Evolutionary conservation across 106 monocot species (phyloP).

Genomic region (Phalaenopsis equestris): DNA sequence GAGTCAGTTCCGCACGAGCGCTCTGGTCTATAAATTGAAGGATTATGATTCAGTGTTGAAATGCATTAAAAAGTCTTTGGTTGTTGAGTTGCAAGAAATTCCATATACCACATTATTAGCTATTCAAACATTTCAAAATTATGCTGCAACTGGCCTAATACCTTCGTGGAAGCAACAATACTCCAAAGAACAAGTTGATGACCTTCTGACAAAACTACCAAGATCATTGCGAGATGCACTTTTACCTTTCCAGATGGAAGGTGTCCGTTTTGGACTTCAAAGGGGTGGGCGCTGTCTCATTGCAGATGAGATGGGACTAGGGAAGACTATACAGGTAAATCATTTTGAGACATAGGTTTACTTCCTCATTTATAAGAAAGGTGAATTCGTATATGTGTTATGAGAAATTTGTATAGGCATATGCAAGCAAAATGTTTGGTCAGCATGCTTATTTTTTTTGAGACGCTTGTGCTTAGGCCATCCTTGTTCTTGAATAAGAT

Average conservation of each 20-base stretch:
- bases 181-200: conserved; percentile 58
- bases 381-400: background rate
- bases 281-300: conserved; percentile 88
- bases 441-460: background rate
- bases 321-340: conserved; percentile 87
- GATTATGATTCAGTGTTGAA: conserved; percentile 50
- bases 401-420: background rate
- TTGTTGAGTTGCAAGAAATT: conserved; percentile 55
- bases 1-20: conserved; percentile 16
- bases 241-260: conserved; percentile 89
- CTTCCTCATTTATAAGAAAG: too few relatives aligned
- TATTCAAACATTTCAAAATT: conserved; percentile 47
- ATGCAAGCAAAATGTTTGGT: background rate
- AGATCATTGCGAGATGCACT: conserved; percentile 40
- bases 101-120: conserved; percentile 64
- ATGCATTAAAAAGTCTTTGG: conserved; percentile 47
- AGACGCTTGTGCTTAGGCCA: background rate
- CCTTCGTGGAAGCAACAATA: conserved; percentile 48
- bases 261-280: conserved; percentile 70
- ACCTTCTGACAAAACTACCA: conserved; percentile 47
- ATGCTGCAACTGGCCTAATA: conserved; percentile 30
- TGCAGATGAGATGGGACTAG: conserved; percentile 99
- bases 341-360: background rate
- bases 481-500: background rate
- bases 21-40: conserved; percentile 38